A percentile compares a stretch with the other conserved stretches of the same genome.
phyloP scores from a whole-genome alignment of 495 filamentous ascomycete genomes.

The Recurvomyces mirabilis region DNA sequence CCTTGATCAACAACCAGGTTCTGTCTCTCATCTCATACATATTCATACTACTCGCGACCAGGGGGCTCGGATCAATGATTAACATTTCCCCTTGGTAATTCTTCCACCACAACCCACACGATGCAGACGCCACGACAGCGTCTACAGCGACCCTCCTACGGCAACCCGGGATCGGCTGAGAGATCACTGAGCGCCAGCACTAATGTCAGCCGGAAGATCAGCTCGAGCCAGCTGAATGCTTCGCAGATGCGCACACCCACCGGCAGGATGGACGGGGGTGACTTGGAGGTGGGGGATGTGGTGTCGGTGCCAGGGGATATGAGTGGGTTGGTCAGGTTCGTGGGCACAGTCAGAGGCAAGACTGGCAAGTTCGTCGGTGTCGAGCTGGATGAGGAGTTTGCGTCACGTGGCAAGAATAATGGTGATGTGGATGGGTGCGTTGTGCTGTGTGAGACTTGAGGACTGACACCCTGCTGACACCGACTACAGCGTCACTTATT shows the following conservation, averaged over 20 bases:
- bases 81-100: too few species aligned
- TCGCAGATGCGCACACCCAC: slow-evolving; percentile 31
- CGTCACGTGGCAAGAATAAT: slow-evolving; percentile 81
- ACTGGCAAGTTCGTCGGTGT: slow-evolving; percentile 90
- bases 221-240: slow-evolving; percentile 50
- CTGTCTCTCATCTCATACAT: too few species aligned
- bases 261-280: slow-evolving; percentile 33
- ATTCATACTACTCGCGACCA: too few species aligned
- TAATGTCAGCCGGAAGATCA: slow-evolving; percentile 50
- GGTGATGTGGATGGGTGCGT: slow-evolving; percentile 92
- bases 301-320: slow-evolving; percentile 95
- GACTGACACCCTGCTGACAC: too few species aligned
- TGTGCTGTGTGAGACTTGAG: not conserved
- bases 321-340: slow-evolving; percentile 78
- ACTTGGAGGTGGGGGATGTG: slow-evolving; percentile 69
- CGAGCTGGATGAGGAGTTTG: slow-evolving; percentile 72
- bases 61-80: too few species aligned
- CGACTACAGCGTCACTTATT: slow-evolving; percentile 74
- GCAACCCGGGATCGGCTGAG: slow-evolving; percentile 41
- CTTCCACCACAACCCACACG: too few species aligned
- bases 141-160: slow-evolving; percentile 34
- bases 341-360: slow-evolving; percentile 79
- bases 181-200: slow-evolving; percentile 40
- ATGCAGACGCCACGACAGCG: slow-evolving; percentile 33
- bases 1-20: too few species aligned